phyloP scores from a whole-genome alignment of 2,329 filamentous ascomycete genomes.

The Hymenoscyphus fructigenus region DNA sequence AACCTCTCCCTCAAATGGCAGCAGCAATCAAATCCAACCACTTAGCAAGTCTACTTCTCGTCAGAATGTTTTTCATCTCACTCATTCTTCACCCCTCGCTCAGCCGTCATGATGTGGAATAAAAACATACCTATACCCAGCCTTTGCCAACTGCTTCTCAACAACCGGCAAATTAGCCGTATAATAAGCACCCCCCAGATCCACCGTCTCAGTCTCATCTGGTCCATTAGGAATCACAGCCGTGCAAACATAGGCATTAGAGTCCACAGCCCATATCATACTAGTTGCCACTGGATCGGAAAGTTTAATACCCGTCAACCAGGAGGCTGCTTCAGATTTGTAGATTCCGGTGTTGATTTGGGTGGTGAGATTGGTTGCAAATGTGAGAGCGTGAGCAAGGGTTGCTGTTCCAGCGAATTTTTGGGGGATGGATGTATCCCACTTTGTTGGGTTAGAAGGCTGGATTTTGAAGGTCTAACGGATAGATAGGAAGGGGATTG shows the following conservation, averaged over 20 bases:
- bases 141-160: constrained; percentile 64
- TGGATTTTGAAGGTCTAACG: background rate
- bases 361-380: constrained; percentile 55
- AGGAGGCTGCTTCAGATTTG: constrained; percentile 19
- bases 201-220: constrained; percentile 53
- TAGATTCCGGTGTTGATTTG: constrained; percentile 60
- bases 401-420: constrained; percentile 57
- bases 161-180: constrained; percentile 60
- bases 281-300: constrained; percentile 36
- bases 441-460: constrained; percentile 15
- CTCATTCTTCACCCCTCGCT: background rate
- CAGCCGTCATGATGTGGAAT: background rate
- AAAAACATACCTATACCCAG: constrained; percentile 54
- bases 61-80: background rate
- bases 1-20: constrained; percentile 8
- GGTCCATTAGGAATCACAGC: constrained; percentile 61
- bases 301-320: constrained; percentile 24
- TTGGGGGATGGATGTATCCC: constrained; percentile 65
- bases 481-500: too few relatives aligned
- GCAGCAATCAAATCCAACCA: constrained; percentile 63
- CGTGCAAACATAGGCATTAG: constrained; percentile 61
- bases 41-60: constrained; percentile 49
- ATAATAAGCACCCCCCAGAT: constrained; percentile 63
- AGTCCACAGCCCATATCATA: constrained; percentile 63
- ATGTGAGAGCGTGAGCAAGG: constrained; percentile 50